phyloP scores from a whole-genome alignment of 306 rosid species.

The Lagenaria siceraria region DNA sequence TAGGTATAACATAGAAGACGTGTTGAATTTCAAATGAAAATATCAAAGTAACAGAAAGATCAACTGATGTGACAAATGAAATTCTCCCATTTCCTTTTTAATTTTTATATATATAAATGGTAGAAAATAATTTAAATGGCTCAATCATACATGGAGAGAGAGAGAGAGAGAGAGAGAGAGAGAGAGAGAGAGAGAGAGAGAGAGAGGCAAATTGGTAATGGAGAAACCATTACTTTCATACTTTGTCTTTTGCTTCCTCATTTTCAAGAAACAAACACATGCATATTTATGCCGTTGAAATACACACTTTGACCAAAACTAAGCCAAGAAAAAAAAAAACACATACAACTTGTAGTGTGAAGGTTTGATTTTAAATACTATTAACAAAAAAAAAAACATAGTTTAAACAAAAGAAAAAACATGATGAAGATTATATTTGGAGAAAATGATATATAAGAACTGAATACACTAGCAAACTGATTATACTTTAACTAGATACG shows the following conservation, averaged over 20 bases:
- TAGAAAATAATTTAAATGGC: not conserved
- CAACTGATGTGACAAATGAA: not conserved
- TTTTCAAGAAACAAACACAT: conserved; percentile 6
- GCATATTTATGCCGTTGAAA: not conserved
- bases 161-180: not conserved
- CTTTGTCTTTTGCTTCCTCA: not conserved
- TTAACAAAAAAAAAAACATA: not conserved
- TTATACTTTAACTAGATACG: too few relatives aligned
- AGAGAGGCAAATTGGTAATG: not conserved
- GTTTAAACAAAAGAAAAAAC: not conserved
- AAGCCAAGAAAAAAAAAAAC: not conserved
- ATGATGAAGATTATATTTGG: too few relatives aligned
- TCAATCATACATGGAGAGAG: not conserved
- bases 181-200: not conserved
- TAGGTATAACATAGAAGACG: not conserved
- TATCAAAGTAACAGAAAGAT: not conserved
- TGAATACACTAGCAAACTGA: too few relatives aligned
- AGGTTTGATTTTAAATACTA: not conserved
- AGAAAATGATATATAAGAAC: too few relatives aligned
- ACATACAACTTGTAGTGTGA: not conserved
- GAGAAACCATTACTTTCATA: not conserved
- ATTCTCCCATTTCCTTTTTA: not conserved
- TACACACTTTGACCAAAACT: not conserved
- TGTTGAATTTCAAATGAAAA: not conserved
- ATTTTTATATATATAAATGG: not conserved